phyloP scores from a whole-genome alignment of 495 filamentous ascomycete genomes.

The Aspergillus bridgeri region DNA sequence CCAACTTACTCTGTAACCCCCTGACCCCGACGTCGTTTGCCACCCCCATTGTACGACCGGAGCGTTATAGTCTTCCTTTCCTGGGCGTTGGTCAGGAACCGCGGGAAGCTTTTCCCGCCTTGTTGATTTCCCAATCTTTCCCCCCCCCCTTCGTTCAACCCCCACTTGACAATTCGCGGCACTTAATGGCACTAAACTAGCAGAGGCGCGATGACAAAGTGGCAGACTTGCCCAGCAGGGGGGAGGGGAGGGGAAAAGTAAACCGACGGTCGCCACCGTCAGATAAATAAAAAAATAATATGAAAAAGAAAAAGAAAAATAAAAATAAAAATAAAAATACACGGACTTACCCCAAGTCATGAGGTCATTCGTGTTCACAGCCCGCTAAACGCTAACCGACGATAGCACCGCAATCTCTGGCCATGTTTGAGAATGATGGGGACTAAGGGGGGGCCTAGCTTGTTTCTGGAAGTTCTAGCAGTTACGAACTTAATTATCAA shows the following conservation, averaged over 20 bases:
- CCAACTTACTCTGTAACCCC: too few species aligned
- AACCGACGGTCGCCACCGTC: conserved; percentile 6
- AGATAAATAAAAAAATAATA: too few species aligned
- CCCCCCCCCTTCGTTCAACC: conserved; percentile 3
- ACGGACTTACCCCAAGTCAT: background rate
- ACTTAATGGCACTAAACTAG: background rate
- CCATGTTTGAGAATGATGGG: background rate
- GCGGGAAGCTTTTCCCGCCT: background rate
- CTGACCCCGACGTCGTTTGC: background rate
- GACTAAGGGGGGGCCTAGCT: background rate
- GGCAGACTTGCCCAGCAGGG: too few species aligned
- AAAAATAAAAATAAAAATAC: too few species aligned
- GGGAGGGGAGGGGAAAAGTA: conserved; percentile 4
- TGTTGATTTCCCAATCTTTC: background rate
- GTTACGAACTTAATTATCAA: background rate
- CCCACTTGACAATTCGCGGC: background rate
- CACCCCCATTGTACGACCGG: background rate
- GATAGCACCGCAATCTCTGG: background rate
- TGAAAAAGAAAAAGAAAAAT: too few species aligned
- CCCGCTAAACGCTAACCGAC: background rate
- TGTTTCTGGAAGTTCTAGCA: background rate
- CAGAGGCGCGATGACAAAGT: conserved; percentile 10
- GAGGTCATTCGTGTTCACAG: background rate
- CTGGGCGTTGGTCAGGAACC: too few species aligned
- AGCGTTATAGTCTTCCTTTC: background rate